These are phyloP conservation scores for Rhizophagus prolifer DNA, from an alignment of 192 early-diverging fungal genomes.

Conservation along the genomic window DNA sequence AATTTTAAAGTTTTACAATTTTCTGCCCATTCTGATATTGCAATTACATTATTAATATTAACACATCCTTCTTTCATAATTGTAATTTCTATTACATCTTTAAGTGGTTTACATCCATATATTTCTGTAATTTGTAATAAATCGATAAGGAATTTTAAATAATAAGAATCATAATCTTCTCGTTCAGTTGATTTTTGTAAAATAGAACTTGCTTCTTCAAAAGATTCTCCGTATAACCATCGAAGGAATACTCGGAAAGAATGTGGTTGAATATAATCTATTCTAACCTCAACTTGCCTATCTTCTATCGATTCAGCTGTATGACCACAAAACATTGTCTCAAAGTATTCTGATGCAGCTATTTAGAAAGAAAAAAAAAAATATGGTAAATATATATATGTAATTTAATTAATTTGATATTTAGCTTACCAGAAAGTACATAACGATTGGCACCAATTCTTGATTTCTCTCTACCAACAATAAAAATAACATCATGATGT, in stretches of 20 bases:
- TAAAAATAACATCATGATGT: constrained; percentile 19
- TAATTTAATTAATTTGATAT: no score
- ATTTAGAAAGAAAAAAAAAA: not conserved
- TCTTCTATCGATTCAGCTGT: not conserved
- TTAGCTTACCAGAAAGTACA: constrained; percentile 5
- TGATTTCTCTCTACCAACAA: not conserved
- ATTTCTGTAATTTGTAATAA: not conserved
- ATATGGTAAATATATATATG: not conserved
- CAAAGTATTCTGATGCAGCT: not conserved
- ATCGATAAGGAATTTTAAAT: not conserved
- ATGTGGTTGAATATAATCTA: not conserved
- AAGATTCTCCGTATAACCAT: constrained; percentile 13
- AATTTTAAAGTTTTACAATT: not conserved
- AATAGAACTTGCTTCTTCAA: not conserved
- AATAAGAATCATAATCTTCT: not conserved
- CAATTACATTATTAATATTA: not conserved
- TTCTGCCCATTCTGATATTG: not conserved
- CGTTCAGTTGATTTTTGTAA: not conserved
- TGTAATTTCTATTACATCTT: not conserved
- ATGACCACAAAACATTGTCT: not conserved
- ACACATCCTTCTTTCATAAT: not conserved
- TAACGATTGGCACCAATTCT: constrained; percentile 2
- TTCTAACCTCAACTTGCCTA: not conserved
- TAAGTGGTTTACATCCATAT: not conserved
- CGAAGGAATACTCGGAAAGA: not conserved